Evolutionary conservation across 208 protist genomes (phyloP), one percentile per base, ranked within the genome.

Genomic region (Endotrypanum monterogeii): DNA sequence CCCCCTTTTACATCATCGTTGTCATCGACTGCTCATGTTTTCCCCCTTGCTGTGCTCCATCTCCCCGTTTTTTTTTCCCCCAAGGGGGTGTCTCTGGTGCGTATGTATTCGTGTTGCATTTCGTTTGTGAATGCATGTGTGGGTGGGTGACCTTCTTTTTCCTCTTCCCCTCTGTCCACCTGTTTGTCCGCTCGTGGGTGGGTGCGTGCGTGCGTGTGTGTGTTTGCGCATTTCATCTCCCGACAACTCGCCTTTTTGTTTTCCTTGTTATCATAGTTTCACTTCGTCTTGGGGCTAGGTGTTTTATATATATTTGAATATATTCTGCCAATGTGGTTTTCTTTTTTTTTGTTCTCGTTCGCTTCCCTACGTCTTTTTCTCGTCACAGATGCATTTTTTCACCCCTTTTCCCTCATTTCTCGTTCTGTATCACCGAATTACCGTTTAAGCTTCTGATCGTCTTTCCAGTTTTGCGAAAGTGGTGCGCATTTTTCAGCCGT

Each of bases 1-100:
- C 32, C 48, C 56, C 58, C 37, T 75, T 66, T 50, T 58, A 65
- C 66, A 52, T 11, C 25, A n/a, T 20, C 35, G 4, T 44, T 63
- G 5, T 20, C 18, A 5, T 63, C 44, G 58, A 9, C 16, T 63
- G 35, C 30, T 11, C 25, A 44, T 63, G 30, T 30, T 41, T 23
- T 39, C n/a, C n/a, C n/a, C n/a, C n/a, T n/a, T 28, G 3, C 35
- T 28, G 58, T 23, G 20, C 20, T 63, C 5, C 28, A 46, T 44
- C 7, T 25, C 32, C 30, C 35, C 18, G 3, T 25, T 5, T 32
- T 41, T 18, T 18, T 39, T 11, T 25, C 30, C n/a, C n/a, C n/a
- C n/a, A n/a, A n/a, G n/a, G n/a, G 16, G 56, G 56, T 14, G 1
- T 20, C 32, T 39, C 9, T 46, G 9, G 41, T 46, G 41, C 7